These are phyloP conservation scores for Cystobasidiaceae sp. DNA, from an alignment of 1,284 basidiomycete genomes.

Conservation along the genomic window DNA sequence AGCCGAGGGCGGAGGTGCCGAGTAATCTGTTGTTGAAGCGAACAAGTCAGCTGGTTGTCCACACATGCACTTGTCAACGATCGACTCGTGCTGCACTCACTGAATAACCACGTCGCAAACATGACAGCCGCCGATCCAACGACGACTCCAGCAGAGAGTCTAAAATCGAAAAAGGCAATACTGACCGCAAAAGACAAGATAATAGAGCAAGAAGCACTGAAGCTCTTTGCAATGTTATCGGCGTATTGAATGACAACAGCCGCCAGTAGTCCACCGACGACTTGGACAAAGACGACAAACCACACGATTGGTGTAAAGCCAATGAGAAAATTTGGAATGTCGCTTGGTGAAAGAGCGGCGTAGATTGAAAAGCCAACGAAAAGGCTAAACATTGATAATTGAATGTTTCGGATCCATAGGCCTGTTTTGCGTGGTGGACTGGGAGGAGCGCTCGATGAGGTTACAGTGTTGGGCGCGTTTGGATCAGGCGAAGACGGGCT, in stretches of 20 bases:
- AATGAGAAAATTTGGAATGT: constrained; percentile 35
- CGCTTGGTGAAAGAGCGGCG: constrained; percentile 35
- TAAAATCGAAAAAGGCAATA: constrained; percentile 29
- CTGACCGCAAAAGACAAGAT: constrained; percentile 45
- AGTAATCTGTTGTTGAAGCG: no score
- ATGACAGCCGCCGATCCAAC: constrained; percentile 20
- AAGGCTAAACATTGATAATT: constrained; percentile 45
- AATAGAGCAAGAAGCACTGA: constrained; percentile 46
- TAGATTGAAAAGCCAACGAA: constrained; percentile 44
- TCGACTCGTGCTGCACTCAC: no score
- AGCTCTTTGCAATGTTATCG: constrained; percentile 48
- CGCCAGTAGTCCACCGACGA: constrained; percentile 46
- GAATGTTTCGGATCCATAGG: constrained; percentile 48
- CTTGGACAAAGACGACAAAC: constrained; percentile 46
- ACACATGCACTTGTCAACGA: no score
- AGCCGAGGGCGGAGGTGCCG: no score
- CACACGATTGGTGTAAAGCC: constrained; percentile 45
- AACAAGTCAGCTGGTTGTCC: no score
- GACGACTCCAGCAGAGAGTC: constrained; percentile 15
- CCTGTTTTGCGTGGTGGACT: constrained; percentile 12
- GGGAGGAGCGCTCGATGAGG: no score
- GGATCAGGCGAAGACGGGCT: neutral
- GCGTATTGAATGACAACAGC: constrained; percentile 45
- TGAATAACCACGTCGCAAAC: constrained; percentile 25
- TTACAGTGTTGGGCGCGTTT: no score